A percentile compares a stretch with the other conserved stretches of the same genome.
Conservation (phyloP, 371 early-diverging fungal species). For the Mortierella sp. region DNA sequence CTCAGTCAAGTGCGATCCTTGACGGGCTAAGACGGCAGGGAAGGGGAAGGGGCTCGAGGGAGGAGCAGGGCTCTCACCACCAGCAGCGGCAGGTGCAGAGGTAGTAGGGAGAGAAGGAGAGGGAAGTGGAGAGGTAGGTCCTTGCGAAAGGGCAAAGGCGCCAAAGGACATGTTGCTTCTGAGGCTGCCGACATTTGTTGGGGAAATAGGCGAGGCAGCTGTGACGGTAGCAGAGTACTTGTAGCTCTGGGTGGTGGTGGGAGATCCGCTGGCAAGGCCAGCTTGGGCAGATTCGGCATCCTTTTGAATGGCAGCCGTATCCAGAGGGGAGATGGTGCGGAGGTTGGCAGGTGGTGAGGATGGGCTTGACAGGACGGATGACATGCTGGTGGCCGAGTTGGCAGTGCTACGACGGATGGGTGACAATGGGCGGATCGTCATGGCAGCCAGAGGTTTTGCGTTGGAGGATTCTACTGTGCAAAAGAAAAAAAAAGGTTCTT, state of each 20-base stretch:
- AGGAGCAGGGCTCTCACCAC: constrained; percentile 14
- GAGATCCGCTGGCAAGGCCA: constrained; percentile 1
- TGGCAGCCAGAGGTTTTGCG: constrained; percentile 4
- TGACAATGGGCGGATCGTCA: constrained; percentile 52
- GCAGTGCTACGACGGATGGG: constrained; percentile 45
- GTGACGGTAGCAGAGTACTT: constrained; percentile 3
- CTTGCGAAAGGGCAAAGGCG: constrained; percentile 40
- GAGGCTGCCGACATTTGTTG: constrained; percentile 1
- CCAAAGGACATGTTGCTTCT: constrained; percentile 23
- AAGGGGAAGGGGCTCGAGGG: constrained; percentile 18
- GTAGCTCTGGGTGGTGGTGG: constrained; percentile 2
- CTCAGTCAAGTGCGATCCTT: constrained; percentile 44
- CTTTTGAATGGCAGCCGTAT: constrained; percentile 7
- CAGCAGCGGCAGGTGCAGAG: neutral
- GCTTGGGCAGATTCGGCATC: constrained; percentile 9
- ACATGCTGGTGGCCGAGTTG: constrained; percentile 28
- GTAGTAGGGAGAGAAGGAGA: constrained; percentile 24
- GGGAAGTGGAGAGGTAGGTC: constrained; percentile 51
- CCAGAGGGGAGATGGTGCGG: constrained; percentile 9
- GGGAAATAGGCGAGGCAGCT: neutral
- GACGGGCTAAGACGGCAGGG: constrained; percentile 41
- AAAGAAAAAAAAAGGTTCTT: too few relatives aligned
- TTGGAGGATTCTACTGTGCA: neutral
- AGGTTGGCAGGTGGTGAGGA: constrained; percentile 22
- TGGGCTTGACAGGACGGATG: constrained; percentile 39